Evolutionary conservation across 768 basidiomycete species (phyloP), one percentile per base, ranked within the genome.

Genomic region (Amanita exitialis): DNA sequence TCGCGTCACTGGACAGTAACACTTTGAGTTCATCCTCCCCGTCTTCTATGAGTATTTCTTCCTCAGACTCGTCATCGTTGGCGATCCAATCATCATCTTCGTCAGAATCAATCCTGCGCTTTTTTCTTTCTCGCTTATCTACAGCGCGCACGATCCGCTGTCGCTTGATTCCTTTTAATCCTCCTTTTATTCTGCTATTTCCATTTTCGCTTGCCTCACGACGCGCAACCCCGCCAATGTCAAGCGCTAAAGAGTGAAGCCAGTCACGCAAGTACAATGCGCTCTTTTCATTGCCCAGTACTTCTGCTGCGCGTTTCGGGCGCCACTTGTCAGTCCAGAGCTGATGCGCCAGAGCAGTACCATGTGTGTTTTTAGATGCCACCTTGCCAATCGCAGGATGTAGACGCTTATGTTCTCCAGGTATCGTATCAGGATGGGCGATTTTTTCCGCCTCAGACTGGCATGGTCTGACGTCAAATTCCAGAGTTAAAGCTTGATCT

Each of bases 281-380:
- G 44, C 78, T 77, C 7, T 65, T 61, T 62, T 88, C 81, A 59
- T 92, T 93, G 6, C 89, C 89, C 1, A 95, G 70, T 3, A 92
- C 80, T 54, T 93, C 79, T 20, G 76, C 74, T 10, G 90, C 89
- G 37, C 74, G 68, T 47, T 73, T 74, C 21, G 92, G 92, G 16
- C 78, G 79, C 78, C 86, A 93, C 58, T 77, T 83, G 42, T 83
- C 79, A 16, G 75, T 66, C 90, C 91, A 94, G 10, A 76, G 64
- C 36, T 78, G 73, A 35, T 73, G 68, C 36, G 68, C 58, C 20
- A 64, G 58, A 7, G 55, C 58, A 36, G 55, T 50, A n/a, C 36
- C 35, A 8, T 55, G 54, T 34, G 54, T 54, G 16, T 56, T 57
- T 28, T 58, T 54, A 27, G 50, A 44, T 42, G 66, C 55, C 37